These are phyloP conservation scores for Endocarpon pusillum DNA, from an alignment of 495 filamentous ascomycete genomes.

Conservation along the genomic window DNA sequence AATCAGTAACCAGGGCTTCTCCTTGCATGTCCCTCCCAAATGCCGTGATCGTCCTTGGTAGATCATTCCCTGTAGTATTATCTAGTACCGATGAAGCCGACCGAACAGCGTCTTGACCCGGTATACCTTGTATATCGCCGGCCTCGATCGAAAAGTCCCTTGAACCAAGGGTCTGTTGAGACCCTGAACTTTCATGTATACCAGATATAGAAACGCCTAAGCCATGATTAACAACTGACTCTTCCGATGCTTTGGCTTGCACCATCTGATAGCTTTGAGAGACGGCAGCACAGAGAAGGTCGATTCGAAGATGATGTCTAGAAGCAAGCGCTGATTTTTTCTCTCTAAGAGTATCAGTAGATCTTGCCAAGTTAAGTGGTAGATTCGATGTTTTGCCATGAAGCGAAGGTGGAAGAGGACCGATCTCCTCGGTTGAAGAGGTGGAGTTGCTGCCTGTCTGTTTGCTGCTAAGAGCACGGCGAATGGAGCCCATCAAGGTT, in stretches of 20 bases:
- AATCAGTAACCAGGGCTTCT: too few relatives aligned
- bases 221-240: too few relatives aligned
- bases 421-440: slow-evolving; percentile 26
- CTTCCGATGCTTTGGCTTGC: slow-evolving; percentile 4
- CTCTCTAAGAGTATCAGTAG: slow-evolving; percentile 28
- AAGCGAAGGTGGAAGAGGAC: slow-evolving; percentile 13
- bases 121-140: too few relatives aligned
- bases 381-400: slow-evolving; percentile 27
- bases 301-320: slow-evolving; percentile 36
- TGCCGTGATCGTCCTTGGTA: too few relatives aligned
- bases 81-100: too few relatives aligned
- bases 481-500: slow-evolving; percentile 72
- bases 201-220: too few relatives aligned
- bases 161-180: too few relatives aligned
- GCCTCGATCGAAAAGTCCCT: too few relatives aligned
- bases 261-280: slow-evolving; percentile 40
- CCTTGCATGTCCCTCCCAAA: too few relatives aligned
- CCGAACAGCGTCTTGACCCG: too few relatives aligned
- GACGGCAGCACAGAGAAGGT: slow-evolving; percentile 63
- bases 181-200: too few relatives aligned
- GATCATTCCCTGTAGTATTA: too few relatives aligned
- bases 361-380: slow-evolving; percentile 29
- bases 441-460: slow-evolving; percentile 25
- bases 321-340: slow-evolving; percentile 20
- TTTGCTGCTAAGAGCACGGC: slow-evolving; percentile 68